Percentiles rank a stretch among this genome's conserved stretches.
These are phyloP conservation scores for Rhodotorula paludigena DNA, from an alignment of 768 basidiomycete genomes.

Conservation along the genomic window DNA sequence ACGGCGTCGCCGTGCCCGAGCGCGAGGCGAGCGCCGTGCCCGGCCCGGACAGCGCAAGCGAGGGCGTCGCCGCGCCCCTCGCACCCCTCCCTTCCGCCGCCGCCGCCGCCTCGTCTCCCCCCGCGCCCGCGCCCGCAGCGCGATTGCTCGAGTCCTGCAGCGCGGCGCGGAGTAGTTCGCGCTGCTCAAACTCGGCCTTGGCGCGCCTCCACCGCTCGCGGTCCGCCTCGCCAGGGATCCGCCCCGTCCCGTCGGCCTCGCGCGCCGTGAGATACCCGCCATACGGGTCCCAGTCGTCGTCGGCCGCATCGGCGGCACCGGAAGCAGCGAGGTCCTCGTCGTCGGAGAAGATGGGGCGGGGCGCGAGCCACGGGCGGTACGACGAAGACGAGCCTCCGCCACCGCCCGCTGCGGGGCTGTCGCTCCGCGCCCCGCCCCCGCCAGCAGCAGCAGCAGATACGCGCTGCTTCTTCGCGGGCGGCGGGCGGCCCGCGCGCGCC, in stretches of 20 bases:
- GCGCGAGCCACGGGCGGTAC: constrained; percentile 46
- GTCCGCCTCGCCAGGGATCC: constrained; percentile 60
- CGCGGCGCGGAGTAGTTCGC: constrained; percentile 6
- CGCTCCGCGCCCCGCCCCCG: background rate
- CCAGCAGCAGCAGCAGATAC: background rate
- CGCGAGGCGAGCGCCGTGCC: too few species aligned
- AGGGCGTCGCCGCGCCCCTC: too few species aligned
- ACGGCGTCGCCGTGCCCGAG: background rate
- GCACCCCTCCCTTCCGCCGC: too few species aligned
- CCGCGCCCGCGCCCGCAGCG: background rate
- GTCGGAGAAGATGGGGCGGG: constrained; percentile 42
- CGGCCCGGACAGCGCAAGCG: too few species aligned
- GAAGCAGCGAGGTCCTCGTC: too few species aligned
- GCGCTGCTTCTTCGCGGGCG: background rate
- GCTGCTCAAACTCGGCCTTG: constrained; percentile 60
- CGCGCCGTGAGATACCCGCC: constrained; percentile 68
- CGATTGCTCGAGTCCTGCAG: background rate
- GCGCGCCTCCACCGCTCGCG: constrained; percentile 69
- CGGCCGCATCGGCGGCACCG: constrained; percentile 49
- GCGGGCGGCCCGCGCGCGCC: background rate
- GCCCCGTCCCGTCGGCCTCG: constrained; percentile 70
- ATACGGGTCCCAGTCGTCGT: constrained; percentile 56
- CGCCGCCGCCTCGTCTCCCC: background rate
- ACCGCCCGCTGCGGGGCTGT: background rate
- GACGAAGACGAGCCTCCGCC: background rate